These are phyloP conservation scores for Krasilnikovozyma curviuscula DNA, from an alignment of 768 basidiomycete species.

Conservation along the genomic window DNA sequence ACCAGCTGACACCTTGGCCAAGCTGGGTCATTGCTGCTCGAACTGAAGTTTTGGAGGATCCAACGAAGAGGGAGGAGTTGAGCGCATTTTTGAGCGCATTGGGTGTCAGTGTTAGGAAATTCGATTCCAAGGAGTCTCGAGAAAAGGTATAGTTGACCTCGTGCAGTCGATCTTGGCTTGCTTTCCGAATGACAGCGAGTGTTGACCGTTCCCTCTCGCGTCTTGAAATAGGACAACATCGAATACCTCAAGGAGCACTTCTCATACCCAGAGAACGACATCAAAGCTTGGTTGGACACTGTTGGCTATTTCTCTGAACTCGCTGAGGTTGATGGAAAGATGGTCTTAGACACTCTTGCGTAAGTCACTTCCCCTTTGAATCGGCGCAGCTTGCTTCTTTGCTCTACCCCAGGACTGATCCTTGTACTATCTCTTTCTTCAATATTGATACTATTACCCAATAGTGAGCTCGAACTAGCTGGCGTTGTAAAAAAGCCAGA, in stretches of 20 bases:
- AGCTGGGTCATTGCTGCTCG: constrained; percentile 90
- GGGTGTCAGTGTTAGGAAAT: constrained; percentile 44
- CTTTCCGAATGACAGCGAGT: background rate
- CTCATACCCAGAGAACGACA: constrained; percentile 62
- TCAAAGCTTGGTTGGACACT: constrained; percentile 67
- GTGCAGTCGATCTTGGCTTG: too few species aligned
- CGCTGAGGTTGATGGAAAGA: constrained; percentile 39
- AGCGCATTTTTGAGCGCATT: constrained; percentile 44
- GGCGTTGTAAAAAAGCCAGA: constrained; percentile 43
- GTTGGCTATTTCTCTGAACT: constrained; percentile 57
- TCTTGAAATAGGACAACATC: constrained; percentile 42
- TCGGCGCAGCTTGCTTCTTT: background rate
- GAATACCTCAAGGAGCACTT: constrained; percentile 61
- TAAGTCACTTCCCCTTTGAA: constrained; percentile 25
- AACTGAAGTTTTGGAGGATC: constrained; percentile 26
- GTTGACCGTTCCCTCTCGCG: too few species aligned
- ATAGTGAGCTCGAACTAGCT: constrained; percentile 53
- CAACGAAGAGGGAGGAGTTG: constrained; percentile 32
- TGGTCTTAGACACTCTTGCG: constrained; percentile 52
- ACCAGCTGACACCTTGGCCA: constrained; percentile 72
- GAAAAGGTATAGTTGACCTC: too few species aligned
- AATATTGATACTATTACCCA: background rate
- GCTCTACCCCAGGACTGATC: background rate
- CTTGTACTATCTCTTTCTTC: background rate
- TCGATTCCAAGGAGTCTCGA: constrained; percentile 31